Evolutionary conservation across 2,329 filamentous ascomycete species (phyloP), one percentile per base, ranked within the genome.

Genomic region (Stemphylium lycopersici): DNA sequence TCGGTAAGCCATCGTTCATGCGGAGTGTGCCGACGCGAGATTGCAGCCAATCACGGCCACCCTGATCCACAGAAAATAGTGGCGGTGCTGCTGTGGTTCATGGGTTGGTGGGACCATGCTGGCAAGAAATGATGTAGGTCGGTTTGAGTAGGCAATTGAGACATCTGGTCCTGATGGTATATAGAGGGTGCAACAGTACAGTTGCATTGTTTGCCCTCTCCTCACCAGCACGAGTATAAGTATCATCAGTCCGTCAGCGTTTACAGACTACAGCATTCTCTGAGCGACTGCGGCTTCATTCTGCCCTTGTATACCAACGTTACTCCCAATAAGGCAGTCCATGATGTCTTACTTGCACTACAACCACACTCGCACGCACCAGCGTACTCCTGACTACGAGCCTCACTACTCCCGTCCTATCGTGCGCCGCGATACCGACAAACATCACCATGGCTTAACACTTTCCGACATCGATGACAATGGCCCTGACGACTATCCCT

Each of bases 401-500:
- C 22, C 48, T 37, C 53, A 46, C 53, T 58, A 47, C 52, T 59
- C 53, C 26, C 64, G 55, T 4, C 62, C 65, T 4, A 59, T 68
- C 13, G 51, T 65, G 13, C 67, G 61, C 12, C 62, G 59, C 52
- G 59, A 67, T 56, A 56, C 61, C 29, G 62, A 64, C 51, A 71
- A 69, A 46, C 65, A 63, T 20, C 61, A 57, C n/a, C 67, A 53
- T 20, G 52, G 59, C 46, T 55, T 66, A 37, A 60, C 64, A 10
- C 44, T 67, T 20, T 66, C 66, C 22, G 59, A 64, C 34, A 58
- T 68, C 42, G 62, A 65, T 29, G 64, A 70, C 22, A 59, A 62
- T 39, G 65, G 54, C 22, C 45, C 69, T 51, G 70, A 73, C 57
- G 70, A 72, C 55, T 71, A 69, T 37, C 67, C 68, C 42, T 64